phyloP scores from a whole-genome alignment of 106 monocot genomes.

The Dioscorea alata region DNA sequence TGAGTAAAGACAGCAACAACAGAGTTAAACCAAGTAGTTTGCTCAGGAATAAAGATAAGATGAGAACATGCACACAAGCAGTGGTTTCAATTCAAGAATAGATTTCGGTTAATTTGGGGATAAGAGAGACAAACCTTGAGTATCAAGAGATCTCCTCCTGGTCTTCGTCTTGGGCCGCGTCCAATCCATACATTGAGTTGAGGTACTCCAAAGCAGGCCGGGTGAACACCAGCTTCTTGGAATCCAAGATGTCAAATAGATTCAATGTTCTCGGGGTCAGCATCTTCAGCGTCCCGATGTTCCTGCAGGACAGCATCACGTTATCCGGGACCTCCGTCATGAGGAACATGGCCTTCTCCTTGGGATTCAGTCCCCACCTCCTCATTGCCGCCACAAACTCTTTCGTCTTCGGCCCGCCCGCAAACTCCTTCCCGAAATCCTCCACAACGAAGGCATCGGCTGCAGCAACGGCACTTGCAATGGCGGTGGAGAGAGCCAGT shows the following conservation, averaged over 20 bases:
- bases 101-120: too few relatives aligned
- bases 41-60: too few relatives aligned
- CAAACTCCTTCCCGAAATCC: constrained; percentile 51
- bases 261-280: constrained; percentile 92
- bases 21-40: too few relatives aligned
- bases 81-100: too few relatives aligned
- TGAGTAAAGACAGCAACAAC: too few relatives aligned
- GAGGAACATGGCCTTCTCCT: constrained; percentile 63
- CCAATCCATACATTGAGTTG: constrained; percentile 67
- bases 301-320: constrained; percentile 61
- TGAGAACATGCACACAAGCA: too few relatives aligned
- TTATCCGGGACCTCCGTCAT: constrained; percentile 70
- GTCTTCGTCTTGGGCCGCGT: constrained; percentile 17
- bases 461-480: constrained; percentile 58
- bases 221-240: constrained; percentile 74
- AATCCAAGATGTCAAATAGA: constrained; percentile 74
- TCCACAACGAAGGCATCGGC: constrained; percentile 61
- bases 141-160: background rate
- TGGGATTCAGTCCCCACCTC: constrained; percentile 85
- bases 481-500: constrained; percentile 84
- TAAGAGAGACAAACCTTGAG: background rate
- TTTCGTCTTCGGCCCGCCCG: constrained; percentile 50
- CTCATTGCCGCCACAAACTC: constrained; percentile 71
- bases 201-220: constrained; percentile 64
- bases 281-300: constrained; percentile 96